Conservation (phyloP, 306 rosid species). For the Senna tora region DNA sequence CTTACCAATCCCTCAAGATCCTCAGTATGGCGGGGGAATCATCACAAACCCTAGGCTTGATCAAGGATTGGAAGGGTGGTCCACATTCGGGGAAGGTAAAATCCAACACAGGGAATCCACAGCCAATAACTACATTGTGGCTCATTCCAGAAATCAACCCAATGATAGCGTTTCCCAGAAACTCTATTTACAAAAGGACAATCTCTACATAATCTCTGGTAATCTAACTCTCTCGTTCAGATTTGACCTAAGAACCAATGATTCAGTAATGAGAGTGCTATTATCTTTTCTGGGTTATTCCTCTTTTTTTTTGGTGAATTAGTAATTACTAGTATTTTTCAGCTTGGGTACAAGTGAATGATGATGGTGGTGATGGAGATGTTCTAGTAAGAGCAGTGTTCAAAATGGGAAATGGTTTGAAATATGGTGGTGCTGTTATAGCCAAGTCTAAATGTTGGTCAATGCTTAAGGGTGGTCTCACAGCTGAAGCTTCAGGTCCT, state of each 20-base stretch:
- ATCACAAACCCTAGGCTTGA: conserved; percentile 51
- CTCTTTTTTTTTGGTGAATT: background rate
- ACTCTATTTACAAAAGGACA: conserved; percentile 36
- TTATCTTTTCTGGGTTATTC: background rate
- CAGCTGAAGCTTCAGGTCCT: conserved; percentile 6
- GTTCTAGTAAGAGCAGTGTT: background rate
- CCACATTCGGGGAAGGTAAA: conserved; percentile 47
- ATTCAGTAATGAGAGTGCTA: too few species aligned
- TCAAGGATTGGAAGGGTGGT: conserved; percentile 55
- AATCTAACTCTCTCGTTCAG: background rate
- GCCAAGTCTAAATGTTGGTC: conserved; percentile 7
- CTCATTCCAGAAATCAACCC: conserved; percentile 42
- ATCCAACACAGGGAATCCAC: conserved; percentile 40
- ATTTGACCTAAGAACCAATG: too few species aligned
- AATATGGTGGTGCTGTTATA: background rate
- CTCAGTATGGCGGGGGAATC: conserved; percentile 62
- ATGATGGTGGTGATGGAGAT: background rate
- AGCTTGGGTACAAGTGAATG: conserved; percentile 10
- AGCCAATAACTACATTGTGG: conserved; percentile 56
- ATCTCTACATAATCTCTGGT: conserved; percentile 58
- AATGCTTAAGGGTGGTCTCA: conserved; percentile 17
- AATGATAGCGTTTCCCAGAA: conserved; percentile 49
- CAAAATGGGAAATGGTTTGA: conserved; percentile 1
- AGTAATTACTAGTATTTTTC: background rate
- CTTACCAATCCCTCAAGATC: conserved; percentile 40